Conservation (phyloP, 805 yeast genomes). For the Candida fluviatilis region DNA sequence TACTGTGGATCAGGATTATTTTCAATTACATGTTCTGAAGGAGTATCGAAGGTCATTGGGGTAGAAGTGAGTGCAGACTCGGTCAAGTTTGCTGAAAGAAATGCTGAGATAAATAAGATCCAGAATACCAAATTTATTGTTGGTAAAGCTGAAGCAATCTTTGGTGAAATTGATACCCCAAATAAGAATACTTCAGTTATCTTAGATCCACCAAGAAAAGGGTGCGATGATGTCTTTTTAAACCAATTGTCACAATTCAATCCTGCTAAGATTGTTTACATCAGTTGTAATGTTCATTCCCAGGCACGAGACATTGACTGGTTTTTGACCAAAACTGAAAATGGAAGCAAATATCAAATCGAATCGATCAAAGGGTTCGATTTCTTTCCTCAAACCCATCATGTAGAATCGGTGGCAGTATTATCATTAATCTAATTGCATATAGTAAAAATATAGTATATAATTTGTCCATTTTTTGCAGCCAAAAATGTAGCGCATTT, state of each 20-base stretch:
- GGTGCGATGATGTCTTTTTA: conserved; percentile 86
- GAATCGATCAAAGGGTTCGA: conserved; percentile 92
- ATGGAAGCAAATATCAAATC: conserved; percentile 61
- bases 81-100: conserved; percentile 78
- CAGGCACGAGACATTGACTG: conserved; percentile 93
- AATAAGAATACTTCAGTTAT: conserved; percentile 78
- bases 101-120: conserved; percentile 73
- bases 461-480: background rate
- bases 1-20: conserved; percentile 96
- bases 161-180: conserved; percentile 74
- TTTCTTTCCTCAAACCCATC: conserved; percentile 94
- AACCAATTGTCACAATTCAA: conserved; percentile 78
- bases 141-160: conserved; percentile 90
- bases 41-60: conserved; percentile 84
- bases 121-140: conserved; percentile 78
- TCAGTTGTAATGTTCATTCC: conserved; percentile 95
- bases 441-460: background rate
- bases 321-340: conserved; percentile 62
- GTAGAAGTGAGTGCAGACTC: conserved; percentile 93
- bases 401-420: conserved; percentile 85
- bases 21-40: conserved; percentile 76
- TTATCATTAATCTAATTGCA: conserved; percentile 23
- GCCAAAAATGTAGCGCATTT: too few species aligned
- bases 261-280: conserved; percentile 88
- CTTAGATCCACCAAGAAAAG: conserved; percentile 96